Percentiles rank a stretch among this genome's conserved stretches.
Evolutionary conservation across 805 yeast genomes (phyloP).

Genomic region (Candida saitoana): DNA sequence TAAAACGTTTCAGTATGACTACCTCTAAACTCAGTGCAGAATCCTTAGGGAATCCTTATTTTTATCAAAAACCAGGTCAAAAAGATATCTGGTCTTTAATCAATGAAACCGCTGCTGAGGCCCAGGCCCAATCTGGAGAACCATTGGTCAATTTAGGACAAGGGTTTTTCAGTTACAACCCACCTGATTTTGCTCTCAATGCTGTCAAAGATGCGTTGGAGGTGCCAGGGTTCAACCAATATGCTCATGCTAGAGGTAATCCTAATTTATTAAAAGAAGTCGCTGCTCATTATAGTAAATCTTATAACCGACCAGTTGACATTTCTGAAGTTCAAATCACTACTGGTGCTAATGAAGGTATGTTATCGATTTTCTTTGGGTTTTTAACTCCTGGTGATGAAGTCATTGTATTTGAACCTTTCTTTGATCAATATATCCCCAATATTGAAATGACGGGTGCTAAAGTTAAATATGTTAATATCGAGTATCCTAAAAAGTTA

Average conservation of each 20-base stretch:
- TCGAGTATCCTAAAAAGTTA: constrained; percentile 78
- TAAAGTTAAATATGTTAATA: constrained; percentile 78
- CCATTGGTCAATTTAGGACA: constrained; percentile 90
- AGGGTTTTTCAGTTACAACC: constrained; percentile 94
- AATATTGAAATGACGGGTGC: constrained; percentile 95
- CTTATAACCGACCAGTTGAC: constrained; percentile 54
- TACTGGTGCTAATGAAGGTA: constrained; percentile 97
- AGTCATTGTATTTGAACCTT: constrained; percentile 94
- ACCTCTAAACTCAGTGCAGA: constrained; percentile 1
- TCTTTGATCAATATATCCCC: constrained; percentile 93
- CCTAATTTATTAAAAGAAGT: constrained; percentile 69
- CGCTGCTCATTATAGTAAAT: constrained; percentile 65
- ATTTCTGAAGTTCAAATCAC: constrained; percentile 71
- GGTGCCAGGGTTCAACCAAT: constrained; percentile 77
- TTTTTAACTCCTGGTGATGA: constrained; percentile 86
- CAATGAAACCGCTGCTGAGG: constrained; percentile 90
- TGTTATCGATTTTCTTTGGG: constrained; percentile 79
- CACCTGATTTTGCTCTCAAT: constrained; percentile 86
- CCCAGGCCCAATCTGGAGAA: constrained; percentile 63
- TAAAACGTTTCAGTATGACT: constrained; percentile 4
- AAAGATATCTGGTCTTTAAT: constrained; percentile 95
- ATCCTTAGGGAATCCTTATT: constrained; percentile 57
- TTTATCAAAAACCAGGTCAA: constrained; percentile 52
- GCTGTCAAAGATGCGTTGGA: constrained; percentile 78
- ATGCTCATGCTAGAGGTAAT: constrained; percentile 87